phyloP scores from a whole-genome alignment of 768 basidiomycete species.

The Lactarius hengduanensis region DNA sequence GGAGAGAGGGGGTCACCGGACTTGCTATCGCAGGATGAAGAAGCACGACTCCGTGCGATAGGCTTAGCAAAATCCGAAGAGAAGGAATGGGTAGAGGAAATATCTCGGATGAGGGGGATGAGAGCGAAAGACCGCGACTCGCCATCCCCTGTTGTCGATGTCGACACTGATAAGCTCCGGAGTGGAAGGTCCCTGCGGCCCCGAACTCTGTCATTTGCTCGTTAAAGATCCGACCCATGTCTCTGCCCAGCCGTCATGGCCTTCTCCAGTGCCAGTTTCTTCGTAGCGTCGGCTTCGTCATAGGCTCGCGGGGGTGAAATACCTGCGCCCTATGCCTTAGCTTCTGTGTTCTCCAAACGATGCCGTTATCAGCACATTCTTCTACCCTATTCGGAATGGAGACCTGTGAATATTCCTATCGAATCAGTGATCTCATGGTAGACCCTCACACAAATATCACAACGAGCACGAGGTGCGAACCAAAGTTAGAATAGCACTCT shows the following conservation, averaged over 20 bases:
- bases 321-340: not conserved
- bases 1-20: constrained; percentile 53
- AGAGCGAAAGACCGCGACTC: constrained; percentile 27
- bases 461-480: not conserved
- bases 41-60: constrained; percentile 50
- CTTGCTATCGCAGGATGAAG: constrained; percentile 53
- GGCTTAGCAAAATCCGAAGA: constrained; percentile 50
- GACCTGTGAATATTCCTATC: not conserved
- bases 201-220: constrained; percentile 10
- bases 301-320: not conserved
- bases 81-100: constrained; percentile 69
- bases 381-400: not conserved
- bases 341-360: not conserved
- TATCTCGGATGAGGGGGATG: constrained; percentile 42
- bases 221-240: not conserved
- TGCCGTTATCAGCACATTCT: constrained; percentile 16
- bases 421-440: not conserved
- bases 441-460: not conserved
- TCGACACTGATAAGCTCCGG: not conserved
- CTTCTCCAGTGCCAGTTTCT: not conserved
- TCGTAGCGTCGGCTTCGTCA: not conserved
- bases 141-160: not conserved
- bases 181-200: constrained; percentile 16
- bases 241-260: not conserved
- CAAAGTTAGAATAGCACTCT: not conserved